Evolutionary conservation across 2,329 filamentous ascomycete genomes (phyloP).

Genomic region (Akanthomyces lecanii): DNA sequence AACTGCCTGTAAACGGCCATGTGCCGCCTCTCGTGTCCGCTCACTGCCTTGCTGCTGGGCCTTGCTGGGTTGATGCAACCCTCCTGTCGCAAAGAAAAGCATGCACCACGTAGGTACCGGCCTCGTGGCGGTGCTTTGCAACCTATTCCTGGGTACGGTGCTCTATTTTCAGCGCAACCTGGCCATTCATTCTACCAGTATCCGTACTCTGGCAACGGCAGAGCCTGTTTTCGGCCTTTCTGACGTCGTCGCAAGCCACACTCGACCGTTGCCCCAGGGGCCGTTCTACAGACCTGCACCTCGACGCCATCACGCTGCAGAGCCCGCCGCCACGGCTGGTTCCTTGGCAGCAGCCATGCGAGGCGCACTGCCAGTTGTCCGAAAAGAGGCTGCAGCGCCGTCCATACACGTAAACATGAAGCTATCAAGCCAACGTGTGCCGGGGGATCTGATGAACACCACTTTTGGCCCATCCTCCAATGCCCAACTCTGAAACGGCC

Average conservation of each 20-base stretch:
- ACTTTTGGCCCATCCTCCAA: too few species aligned
- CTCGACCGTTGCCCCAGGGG: background rate
- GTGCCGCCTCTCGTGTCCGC: background rate
- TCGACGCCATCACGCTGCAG: background rate
- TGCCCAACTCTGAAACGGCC: too few species aligned
- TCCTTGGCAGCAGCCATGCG: background rate
- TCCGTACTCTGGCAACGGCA: too few species aligned
- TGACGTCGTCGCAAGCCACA: background rate
- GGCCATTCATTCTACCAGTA: too few species aligned
- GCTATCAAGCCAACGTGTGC: too few species aligned
- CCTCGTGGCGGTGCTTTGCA: background rate
- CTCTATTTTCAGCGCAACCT: background rate
- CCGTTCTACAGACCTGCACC: background rate
- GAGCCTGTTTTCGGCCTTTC: background rate
- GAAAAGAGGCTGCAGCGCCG: too few species aligned
- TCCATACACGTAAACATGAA: too few species aligned
- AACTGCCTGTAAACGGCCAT: background rate
- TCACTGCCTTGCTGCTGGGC: too few species aligned
- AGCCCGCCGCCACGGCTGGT: background rate
- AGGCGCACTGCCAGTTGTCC: background rate
- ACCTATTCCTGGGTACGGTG: too few species aligned
- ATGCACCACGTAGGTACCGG: background rate
- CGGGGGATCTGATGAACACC: too few species aligned
- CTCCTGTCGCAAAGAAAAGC: too few species aligned
- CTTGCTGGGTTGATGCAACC: too few species aligned